These are phyloP conservation scores for Aspergillus sp. DNA, from an alignment of 2,329 filamentous ascomycete genomes.

Conservation along the genomic window DNA sequence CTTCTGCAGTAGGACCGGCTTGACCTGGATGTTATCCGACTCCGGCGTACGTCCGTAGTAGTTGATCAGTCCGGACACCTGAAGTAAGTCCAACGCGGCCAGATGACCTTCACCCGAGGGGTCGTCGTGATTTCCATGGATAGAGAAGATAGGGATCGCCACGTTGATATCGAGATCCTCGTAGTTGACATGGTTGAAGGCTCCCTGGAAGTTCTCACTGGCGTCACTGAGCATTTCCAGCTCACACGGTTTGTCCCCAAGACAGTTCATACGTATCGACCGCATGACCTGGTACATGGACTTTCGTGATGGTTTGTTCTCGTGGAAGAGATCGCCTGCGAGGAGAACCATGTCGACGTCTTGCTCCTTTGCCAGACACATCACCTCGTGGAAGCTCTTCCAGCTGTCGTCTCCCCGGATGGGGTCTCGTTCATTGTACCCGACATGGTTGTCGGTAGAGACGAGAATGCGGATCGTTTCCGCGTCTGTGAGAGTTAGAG, in stretches of 20 bases:
- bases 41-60: slow-evolving; percentile 93
- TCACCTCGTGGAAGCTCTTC: slow-evolving; percentile 92
- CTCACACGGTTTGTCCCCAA: slow-evolving; percentile 93
- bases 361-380: slow-evolving; percentile 78
- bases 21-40: slow-evolving; percentile 88
- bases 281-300: slow-evolving; percentile 98
- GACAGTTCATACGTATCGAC: slow-evolving; percentile 86
- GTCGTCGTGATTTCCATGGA: slow-evolving; percentile 97
- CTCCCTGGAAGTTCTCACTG: slow-evolving; percentile 82
- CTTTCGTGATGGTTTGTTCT: slow-evolving; percentile 95
- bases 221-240: slow-evolving; percentile 93
- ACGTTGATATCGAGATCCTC: slow-evolving; percentile 97
- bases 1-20: slow-evolving; percentile 90
- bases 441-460: slow-evolving; percentile 96
- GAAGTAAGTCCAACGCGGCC: slow-evolving; percentile 85
- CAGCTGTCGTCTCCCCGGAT: slow-evolving; percentile 97
- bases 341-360: slow-evolving; percentile 98
- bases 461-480: slow-evolving; percentile 94
- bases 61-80: slow-evolving; percentile 88
- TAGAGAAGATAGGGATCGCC: slow-evolving; percentile 95
- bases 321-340: slow-evolving; percentile 93
- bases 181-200: slow-evolving; percentile 95
- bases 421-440: slow-evolving; percentile 88
- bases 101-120: slow-evolving; percentile 93
- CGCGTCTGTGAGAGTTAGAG: slow-evolving; percentile 43